Conservation (phyloP, 768 basidiomycete genomes). For the Auriscalpium microsporum region DNA sequence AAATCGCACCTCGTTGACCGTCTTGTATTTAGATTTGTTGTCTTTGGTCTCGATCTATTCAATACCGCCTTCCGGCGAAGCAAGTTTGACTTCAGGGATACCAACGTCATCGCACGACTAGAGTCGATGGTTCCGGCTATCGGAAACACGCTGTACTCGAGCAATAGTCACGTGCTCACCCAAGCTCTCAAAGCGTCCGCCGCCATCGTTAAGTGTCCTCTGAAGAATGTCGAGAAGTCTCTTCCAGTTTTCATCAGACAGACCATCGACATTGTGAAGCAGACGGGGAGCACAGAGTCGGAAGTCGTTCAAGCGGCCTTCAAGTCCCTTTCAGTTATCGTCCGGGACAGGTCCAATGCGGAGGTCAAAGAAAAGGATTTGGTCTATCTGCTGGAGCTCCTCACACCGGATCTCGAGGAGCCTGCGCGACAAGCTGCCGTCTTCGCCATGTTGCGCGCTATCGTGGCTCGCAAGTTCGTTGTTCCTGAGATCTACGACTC, state of each 20-base stretch:
- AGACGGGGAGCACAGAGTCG: constrained; percentile 79
- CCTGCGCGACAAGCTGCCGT: constrained; percentile 75
- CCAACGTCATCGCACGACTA: constrained; percentile 66
- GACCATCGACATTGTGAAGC: constrained; percentile 73
- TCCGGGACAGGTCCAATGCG: constrained; percentile 81
- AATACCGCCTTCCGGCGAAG: constrained; percentile 79
- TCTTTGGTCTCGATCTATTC: constrained; percentile 88
- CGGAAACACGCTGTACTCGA: constrained; percentile 89
- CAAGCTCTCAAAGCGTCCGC: constrained; percentile 75
- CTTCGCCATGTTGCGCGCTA: constrained; percentile 83
- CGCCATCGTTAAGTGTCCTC: constrained; percentile 74
- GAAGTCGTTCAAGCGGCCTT: constrained; percentile 85
- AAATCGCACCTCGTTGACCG: constrained; percentile 6
- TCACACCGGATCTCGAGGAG: constrained; percentile 88
- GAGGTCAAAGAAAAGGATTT: constrained; percentile 87
- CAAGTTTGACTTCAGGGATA: constrained; percentile 77
- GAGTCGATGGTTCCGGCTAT: constrained; percentile 82
- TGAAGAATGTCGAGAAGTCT: constrained; percentile 65
- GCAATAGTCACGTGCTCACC: constrained; percentile 61
- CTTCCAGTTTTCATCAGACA: constrained; percentile 79
- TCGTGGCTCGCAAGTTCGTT: constrained; percentile 84
- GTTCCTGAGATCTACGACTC: constrained; percentile 96
- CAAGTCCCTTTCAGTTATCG: constrained; percentile 73
- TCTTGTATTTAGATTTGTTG: constrained; percentile 55
- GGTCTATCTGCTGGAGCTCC: constrained; percentile 74